Percentiles rank a stretch among this genome's conserved stretches.
phyloP scores from a whole-genome alignment of 148 eudicot genomes.

The Tetragonia tetragonoides region DNA sequence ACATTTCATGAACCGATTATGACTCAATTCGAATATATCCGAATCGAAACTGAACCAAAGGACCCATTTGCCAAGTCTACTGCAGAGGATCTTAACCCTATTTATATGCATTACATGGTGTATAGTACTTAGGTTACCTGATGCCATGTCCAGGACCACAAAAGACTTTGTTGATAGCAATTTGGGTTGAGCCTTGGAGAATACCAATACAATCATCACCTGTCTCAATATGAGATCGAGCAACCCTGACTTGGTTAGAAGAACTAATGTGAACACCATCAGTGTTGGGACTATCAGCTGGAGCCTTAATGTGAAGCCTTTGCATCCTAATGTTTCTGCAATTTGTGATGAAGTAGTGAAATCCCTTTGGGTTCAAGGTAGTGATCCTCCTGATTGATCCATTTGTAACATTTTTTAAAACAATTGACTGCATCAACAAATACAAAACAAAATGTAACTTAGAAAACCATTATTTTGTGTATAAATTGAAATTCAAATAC shows the following conservation, averaged over 20 bases:
- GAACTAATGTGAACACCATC: conserved; percentile 69
- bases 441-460: neutral
- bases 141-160: conserved; percentile 90
- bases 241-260: conserved; percentile 36
- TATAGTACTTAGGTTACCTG: conserved; percentile 36
- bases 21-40: too few relatives aligned
- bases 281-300: conserved; percentile 57
- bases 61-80: too few relatives aligned
- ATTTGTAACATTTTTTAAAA: conserved; percentile 38
- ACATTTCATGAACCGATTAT: too few relatives aligned
- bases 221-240: conserved; percentile 38
- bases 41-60: too few relatives aligned
- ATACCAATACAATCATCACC: conserved; percentile 78
- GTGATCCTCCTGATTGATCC: conserved; percentile 39
- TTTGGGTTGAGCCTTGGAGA: conserved; percentile 54
- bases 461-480: too few relatives aligned
- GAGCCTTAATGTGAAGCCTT: conserved; percentile 43
- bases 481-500: too few relatives aligned
- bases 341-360: conserved; percentile 51
- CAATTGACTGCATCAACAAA: conserved; percentile 41
- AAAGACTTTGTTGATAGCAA: conserved; percentile 38
- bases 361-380: conserved; percentile 60
- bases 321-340: conserved; percentile 32
- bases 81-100: too few relatives aligned
- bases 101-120: too few relatives aligned